Evolutionary conservation across 345 rosid genomes (phyloP).

Genomic region (Citrus sinensis): DNA sequence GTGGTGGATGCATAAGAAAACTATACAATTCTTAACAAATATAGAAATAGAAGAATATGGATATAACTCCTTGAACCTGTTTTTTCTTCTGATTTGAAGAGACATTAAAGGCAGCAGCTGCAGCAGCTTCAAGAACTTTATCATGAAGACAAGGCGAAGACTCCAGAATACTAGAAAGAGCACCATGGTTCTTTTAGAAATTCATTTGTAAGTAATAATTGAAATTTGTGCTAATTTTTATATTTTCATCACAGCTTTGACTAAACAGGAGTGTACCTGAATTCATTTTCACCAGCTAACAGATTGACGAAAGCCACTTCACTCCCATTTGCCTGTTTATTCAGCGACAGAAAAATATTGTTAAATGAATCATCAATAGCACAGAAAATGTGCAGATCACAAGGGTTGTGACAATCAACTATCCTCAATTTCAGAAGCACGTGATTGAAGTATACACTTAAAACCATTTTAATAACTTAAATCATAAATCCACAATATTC

Average conservation of each 20-base stretch:
- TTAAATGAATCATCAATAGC: constrained; percentile 1
- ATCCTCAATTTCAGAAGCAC: neutral
- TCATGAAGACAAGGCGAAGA: constrained; percentile 52
- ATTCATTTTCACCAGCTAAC: constrained; percentile 32
- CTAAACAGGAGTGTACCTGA: constrained; percentile 30
- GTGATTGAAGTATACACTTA: neutral
- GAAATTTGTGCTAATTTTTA: neutral
- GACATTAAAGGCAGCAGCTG: constrained; percentile 32
- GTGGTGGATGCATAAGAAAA: constrained; percentile 14
- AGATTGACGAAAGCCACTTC: constrained; percentile 50
- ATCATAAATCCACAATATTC: neutral
- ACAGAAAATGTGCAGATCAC: neutral
- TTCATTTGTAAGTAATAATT: neutral
- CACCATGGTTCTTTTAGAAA: constrained; percentile 9
- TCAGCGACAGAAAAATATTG: neutral
- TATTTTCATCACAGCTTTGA: neutral
- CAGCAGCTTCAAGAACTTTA: constrained; percentile 46
- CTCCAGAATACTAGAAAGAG: constrained; percentile 41
- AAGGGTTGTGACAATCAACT: neutral
- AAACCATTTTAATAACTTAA: neutral
- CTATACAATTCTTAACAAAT: neutral
- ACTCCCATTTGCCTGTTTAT: constrained; percentile 41
- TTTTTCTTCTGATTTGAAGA: constrained; percentile 35
- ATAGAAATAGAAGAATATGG: neutral
- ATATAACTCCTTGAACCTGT: constrained; percentile 30